A percentile compares a stretch with the other conserved stretches of the same genome.
phyloP scores from a whole-genome alignment of 805 yeast species.

The Metschnikowia bowlesiae region DNA sequence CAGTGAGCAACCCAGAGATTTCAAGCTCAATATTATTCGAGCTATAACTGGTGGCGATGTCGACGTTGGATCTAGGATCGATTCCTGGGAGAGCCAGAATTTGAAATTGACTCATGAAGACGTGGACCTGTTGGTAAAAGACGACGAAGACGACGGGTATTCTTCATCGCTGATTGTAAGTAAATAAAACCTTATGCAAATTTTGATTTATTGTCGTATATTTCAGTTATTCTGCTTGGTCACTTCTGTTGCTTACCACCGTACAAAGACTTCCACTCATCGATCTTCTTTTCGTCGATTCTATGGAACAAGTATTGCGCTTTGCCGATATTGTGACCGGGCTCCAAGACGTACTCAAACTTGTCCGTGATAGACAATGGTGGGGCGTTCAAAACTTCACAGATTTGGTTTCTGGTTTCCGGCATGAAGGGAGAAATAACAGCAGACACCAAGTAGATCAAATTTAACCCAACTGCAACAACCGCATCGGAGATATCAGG shows the following conservation, averaged over 20 bases:
- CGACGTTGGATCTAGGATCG: constrained; percentile 25
- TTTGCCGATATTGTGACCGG: constrained; percentile 84
- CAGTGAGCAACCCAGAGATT: constrained; percentile 42
- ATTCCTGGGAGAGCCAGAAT: constrained; percentile 37
- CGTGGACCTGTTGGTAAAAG: constrained; percentile 16
- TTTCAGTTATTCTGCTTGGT: not conserved
- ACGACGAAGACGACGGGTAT: constrained; percentile 12
- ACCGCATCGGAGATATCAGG: constrained; percentile 89
- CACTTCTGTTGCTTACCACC: constrained; percentile 65
- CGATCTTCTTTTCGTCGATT: constrained; percentile 86
- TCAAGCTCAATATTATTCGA: constrained; percentile 48
- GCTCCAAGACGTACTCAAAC: constrained; percentile 62
- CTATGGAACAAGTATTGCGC: constrained; percentile 89
- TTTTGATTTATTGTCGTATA: not conserved
- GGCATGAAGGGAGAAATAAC: constrained; percentile 89
- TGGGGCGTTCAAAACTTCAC: constrained; percentile 80
- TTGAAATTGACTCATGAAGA: constrained; percentile 22
- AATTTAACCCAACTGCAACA: constrained; percentile 84
- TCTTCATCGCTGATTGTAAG: not conserved
- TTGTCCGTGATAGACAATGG: constrained; percentile 69
- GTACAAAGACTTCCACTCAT: constrained; percentile 77
- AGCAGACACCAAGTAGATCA: constrained; percentile 81
- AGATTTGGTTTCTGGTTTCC: constrained; percentile 64
- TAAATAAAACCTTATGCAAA: not conserved
- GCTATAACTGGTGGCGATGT: constrained; percentile 55